These are phyloP conservation scores for Actinidia chinensis DNA, from an alignment of 179 eudicot genomes.

Conservation along the genomic window DNA sequence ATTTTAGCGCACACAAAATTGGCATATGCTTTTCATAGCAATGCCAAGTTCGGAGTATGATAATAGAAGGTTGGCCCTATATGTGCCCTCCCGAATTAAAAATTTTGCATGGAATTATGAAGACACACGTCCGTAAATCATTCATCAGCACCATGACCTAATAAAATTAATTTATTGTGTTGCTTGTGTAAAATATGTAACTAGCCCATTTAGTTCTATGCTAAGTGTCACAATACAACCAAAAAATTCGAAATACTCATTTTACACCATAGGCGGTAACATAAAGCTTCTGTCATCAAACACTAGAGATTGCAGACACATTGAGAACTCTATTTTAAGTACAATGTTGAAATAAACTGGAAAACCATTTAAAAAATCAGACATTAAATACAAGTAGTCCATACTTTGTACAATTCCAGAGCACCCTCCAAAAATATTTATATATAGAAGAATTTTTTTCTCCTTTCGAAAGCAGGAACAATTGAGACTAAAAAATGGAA, in stretches of 20 bases:
- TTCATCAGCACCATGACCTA: not conserved
- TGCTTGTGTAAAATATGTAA: not conserved
- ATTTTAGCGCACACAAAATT: not conserved
- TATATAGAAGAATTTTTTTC: not conserved
- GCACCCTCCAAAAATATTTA: not conserved
- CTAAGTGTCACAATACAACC: not conserved
- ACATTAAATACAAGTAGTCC: not conserved
- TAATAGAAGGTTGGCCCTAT: not conserved
- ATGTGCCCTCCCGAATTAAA: not conserved
- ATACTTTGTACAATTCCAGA: not conserved
- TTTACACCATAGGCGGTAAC: not conserved
- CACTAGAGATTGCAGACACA: not conserved
- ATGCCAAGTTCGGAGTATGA: not conserved
- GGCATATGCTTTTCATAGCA: not conserved
- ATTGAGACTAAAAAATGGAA: not conserved
- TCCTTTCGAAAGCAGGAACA: not conserved
- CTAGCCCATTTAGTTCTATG: not conserved
- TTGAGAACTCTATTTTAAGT: not conserved
- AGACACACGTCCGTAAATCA: not conserved
- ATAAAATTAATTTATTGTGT: not conserved
- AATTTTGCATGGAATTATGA: not conserved
- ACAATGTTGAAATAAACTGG: not conserved
- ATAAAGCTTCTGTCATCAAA: conserved; percentile 4
- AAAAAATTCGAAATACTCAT: not conserved
- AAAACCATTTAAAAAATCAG: not conserved